Base-by-base conservation (phyloP, 805 yeast genomes). In the Zygosaccharomyces bailii region DNA sequence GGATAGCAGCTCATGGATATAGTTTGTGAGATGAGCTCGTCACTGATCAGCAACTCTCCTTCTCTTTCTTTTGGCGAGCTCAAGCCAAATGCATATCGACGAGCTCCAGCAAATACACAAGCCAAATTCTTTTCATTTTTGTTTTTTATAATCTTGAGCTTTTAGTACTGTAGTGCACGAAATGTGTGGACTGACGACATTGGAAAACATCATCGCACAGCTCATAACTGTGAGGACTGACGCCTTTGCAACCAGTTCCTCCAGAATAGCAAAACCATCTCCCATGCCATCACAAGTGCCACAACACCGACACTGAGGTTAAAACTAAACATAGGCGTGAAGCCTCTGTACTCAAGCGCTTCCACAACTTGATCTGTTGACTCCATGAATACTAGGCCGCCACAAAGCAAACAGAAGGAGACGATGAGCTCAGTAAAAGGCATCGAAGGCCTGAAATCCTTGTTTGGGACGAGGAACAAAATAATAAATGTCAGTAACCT, bases 331-430 rank as follows among this genome's bases (percentile, higher is more conserved):
- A 93, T 90, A 41, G 82, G 72, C 21, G 93, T 86, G 48, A 82
- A 72, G 3, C 96, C 96, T 55, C 89, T 75, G 64, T 80, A 87
- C 54, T 86, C 87, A 68, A 89, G 73, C 16, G 87, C 90, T 54
- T 78, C 80, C 24, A 93, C 80, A 4, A 86, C 79, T 54, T 93
- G 95, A 59, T 86, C 91, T 34, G 95, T 86, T 44, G 93, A 82
- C 64, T 88, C 87, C 90, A 90, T 88, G 63, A 93, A 93, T 20
- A 93, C 82, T 50, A 86, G 66, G 7, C 99, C 99, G 37, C 99
- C 99, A 51, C 86, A 76, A 9, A 93, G 63, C 48, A 93, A 72
- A 49, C 89, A 78, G 68, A 91, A 90, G 11, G 90, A 72, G 0
- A 84, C 79, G 27, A 93, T 61, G 35, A 91, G 66, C 66, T 93